Evolutionary conservation across 2,329 filamentous ascomycete species (phyloP).

Genomic region (Colletotrichum liriopes): DNA sequence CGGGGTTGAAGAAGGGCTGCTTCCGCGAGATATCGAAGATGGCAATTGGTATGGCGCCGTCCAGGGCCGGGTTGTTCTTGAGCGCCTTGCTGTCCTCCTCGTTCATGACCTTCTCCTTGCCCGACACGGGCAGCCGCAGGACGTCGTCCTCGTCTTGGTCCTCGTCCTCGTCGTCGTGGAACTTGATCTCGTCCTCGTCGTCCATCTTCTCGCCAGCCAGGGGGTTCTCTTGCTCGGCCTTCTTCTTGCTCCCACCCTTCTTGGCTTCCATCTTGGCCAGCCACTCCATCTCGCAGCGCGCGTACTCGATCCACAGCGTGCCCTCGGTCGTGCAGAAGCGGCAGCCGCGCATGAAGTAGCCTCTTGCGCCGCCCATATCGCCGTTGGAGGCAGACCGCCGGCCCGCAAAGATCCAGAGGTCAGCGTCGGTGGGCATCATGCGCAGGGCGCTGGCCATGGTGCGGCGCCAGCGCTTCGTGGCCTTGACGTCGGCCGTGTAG

Average conservation of each 20-base stretch:
- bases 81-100: slow-evolving; percentile 66
- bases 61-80: slow-evolving; percentile 85
- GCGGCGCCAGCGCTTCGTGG: slow-evolving; percentile 76
- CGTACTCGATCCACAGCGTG: slow-evolving; percentile 90
- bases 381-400: slow-evolving; percentile 83
- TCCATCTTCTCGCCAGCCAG: slow-evolving; percentile 64
- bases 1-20: slow-evolving; percentile 78
- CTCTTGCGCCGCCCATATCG: slow-evolving; percentile 89
- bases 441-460: slow-evolving; percentile 80
- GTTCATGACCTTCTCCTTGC: slow-evolving; percentile 64
- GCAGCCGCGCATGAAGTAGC: slow-evolving; percentile 89
- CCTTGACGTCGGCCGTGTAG: slow-evolving; percentile 80
- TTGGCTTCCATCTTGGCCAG: slow-evolving; percentile 84
- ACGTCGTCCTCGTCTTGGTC: slow-evolving; percentile 55
- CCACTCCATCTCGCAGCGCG: slow-evolving; percentile 93
- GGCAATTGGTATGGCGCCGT: slow-evolving; percentile 93
- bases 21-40: slow-evolving; percentile 91
- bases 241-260: slow-evolving; percentile 73
- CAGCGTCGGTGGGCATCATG: slow-evolving; percentile 86
- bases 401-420: slow-evolving; percentile 90
- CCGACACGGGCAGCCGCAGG: slow-evolving; percentile 61
- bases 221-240: slow-evolving; percentile 58
- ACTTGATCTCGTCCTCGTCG: slow-evolving; percentile 64
- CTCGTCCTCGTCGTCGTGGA: slow-evolving; percentile 63
- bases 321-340: slow-evolving; percentile 87